Base-by-base conservation (phyloP, 371 early-diverging fungal species). In the Mucor indicus region DNA sequence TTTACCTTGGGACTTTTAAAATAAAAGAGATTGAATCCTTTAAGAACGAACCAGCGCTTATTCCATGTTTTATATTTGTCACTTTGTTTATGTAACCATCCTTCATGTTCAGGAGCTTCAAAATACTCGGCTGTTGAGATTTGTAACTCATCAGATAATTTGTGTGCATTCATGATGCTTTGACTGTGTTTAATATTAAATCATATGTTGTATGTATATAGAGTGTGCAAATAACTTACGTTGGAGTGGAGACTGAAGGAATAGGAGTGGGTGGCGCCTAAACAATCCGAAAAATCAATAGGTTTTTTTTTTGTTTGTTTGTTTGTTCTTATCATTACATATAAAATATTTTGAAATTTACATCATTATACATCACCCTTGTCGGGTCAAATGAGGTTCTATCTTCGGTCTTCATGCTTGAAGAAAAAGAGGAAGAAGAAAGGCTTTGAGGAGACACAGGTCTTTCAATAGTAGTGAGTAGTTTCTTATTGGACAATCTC, bases 21-120 rank as follows among this genome's bases (percentile, higher is more conserved):
- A 49, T 83, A 81, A 53, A 74, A 83, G 21, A 86, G 57, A 15
- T 79, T 72, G 4, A 64, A 54, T 0, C 81, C 85, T 52, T 84
- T 83, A 19, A 86, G 65, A 41, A 83, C 80, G 54, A 81, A 86
- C 80, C 79, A 86, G 3, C 87, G 75, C n/a, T 71, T 74, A 57
- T 84, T 84, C 85, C 85, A 86, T 1, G 77, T 77, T 24, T 78
- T 77, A 53, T 83, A 83, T 23, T 73, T 75, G 37, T 80, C 83
- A 4, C 81, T 76, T 47, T 82, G 81, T 51, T 84, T 84, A 55
- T 80, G 77, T 21, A 86, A 56, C 76, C 77, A 84, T 9, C 84
- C 84, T 52, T 81, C 78, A 42, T 71, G 72, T 40, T 67, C 67
- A 23, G 72, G 72, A 17, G 62, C 60, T 41, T 64, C 59, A 27